A percentile compares a stretch with the other conserved stretches of the same genome.
These are phyloP conservation scores for Leishmania gerbilli DNA, from an alignment of 208 protist species.

Conservation along the genomic window DNA sequence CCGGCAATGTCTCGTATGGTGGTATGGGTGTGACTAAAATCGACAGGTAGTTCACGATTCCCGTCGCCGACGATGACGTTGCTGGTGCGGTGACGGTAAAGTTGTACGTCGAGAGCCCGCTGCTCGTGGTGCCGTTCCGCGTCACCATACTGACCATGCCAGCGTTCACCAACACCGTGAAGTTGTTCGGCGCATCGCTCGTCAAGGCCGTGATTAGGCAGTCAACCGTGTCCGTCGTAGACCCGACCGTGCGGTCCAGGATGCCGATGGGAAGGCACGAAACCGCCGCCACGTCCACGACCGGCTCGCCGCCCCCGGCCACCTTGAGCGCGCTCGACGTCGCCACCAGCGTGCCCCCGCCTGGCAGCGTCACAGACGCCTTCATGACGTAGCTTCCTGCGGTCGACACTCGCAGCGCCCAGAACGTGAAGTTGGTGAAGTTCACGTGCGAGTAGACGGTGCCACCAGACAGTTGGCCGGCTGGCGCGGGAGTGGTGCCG, in stretches of 20 bases:
- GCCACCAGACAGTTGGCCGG: constrained; percentile 40
- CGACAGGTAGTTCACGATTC: constrained; percentile 53
- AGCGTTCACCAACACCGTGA: constrained; percentile 55
- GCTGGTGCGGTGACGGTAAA: constrained; percentile 68
- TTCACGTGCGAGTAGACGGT: constrained; percentile 39
- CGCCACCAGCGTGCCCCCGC: constrained; percentile 39
- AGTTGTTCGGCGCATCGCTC: constrained; percentile 34
- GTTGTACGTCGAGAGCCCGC: constrained; percentile 39
- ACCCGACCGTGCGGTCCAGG: constrained; percentile 28
- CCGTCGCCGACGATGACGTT: background rate
- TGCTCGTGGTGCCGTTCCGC: constrained; percentile 26
- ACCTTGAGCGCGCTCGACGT: constrained; percentile 54
- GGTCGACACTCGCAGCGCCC: constrained; percentile 46
- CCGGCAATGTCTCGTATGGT: constrained; percentile 55
- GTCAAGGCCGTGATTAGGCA: constrained; percentile 51
- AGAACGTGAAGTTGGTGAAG: constrained; percentile 65
- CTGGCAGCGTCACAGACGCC: constrained; percentile 58
- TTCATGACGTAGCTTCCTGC: constrained; percentile 62
- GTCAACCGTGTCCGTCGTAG: constrained; percentile 14
- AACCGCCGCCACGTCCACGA: constrained; percentile 35
- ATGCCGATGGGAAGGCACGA: constrained; percentile 61
- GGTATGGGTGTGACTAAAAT: constrained; percentile 39
- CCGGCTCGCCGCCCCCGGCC: constrained; percentile 7
- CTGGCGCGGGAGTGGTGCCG: constrained; percentile 30
- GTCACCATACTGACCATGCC: constrained; percentile 48